A percentile compares a stretch with the other conserved stretches of the same genome.
phyloP scores from a whole-genome alignment of 441 rosid species.

The Pelargonium myrrhifolium region DNA sequence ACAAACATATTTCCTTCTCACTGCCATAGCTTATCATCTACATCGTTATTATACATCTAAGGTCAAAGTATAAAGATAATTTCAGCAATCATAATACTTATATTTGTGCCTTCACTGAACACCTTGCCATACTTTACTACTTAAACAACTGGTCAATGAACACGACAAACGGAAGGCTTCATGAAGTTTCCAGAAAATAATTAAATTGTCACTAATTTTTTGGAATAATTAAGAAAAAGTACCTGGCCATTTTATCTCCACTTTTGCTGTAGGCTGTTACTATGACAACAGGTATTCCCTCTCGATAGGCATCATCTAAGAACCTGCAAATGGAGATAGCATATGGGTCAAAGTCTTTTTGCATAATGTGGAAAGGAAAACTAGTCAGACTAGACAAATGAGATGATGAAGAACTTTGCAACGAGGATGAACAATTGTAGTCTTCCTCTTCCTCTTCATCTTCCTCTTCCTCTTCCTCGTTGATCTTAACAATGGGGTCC shows the following conservation, averaged over 20 bases:
- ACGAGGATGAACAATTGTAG: too few species aligned
- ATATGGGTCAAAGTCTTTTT: not conserved
- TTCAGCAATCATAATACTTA: not conserved
- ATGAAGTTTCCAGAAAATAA: not conserved
- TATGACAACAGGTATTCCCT: constrained; percentile 8
- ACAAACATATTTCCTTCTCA: too few species aligned
- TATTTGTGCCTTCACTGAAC: not conserved
- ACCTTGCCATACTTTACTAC: not conserved
- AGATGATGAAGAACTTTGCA: not conserved
- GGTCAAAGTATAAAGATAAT: not conserved
- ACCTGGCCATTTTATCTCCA: constrained; percentile 73
- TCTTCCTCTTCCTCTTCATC: too few species aligned
- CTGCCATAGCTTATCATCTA: too few species aligned
- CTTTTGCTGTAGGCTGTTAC: constrained; percentile 49
- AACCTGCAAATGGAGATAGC: constrained; percentile 43
- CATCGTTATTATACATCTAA: not conserved
- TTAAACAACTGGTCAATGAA: not conserved
- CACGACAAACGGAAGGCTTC: not conserved
- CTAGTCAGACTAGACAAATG: not conserved
- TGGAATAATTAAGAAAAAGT: constrained; percentile 15
- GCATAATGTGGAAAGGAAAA: not conserved
- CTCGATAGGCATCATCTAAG: constrained; percentile 35
- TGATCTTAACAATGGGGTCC: too few species aligned
- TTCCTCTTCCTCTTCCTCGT: too few species aligned
- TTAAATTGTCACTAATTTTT: not conserved